A percentile compares a stretch with the other conserved stretches of the same genome.
Conservation (phyloP, 345 rosid species). For the Gynandropsis gynandra region DNA sequence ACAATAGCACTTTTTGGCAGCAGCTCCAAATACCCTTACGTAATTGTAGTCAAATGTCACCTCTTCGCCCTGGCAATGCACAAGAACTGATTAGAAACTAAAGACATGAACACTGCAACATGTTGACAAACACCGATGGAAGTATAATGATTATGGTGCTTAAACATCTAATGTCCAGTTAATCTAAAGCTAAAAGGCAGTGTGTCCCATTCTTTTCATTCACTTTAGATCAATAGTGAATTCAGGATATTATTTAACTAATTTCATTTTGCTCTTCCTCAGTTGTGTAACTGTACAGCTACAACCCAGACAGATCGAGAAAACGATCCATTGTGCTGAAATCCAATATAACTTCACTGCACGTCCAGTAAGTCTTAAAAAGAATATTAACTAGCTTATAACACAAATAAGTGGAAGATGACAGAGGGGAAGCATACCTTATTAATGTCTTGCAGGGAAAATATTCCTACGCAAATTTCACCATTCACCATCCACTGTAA, state of each 20-base stretch:
- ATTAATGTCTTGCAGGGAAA: slow-evolving; percentile 79
- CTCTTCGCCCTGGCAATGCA: slow-evolving; percentile 70
- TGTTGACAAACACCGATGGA: slow-evolving; percentile 1
- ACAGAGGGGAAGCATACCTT: slow-evolving; percentile 44
- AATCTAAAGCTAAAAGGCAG: too few species aligned
- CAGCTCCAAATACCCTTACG: slow-evolving; percentile 97
- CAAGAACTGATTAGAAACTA: slow-evolving; percentile 17
- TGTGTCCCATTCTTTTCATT: neutral
- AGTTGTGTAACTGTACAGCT: slow-evolving; percentile 1
- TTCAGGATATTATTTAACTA: slow-evolving; percentile 3
- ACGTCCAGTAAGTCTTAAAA: neutral
- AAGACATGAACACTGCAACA: neutral
- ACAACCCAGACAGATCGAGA: neutral
- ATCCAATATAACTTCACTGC: neutral
- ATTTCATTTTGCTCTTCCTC: neutral
- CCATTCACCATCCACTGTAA: slow-evolving; percentile 99
- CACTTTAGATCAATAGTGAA: neutral
- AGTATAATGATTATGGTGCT: slow-evolving; percentile 10
- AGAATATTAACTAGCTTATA: neutral
- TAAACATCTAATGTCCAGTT: neutral
- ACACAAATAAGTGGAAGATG: neutral
- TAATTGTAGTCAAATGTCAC: slow-evolving; percentile 95
- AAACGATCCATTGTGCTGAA: slow-evolving; percentile 1
- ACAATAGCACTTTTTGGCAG: slow-evolving; percentile 93
- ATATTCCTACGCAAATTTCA: slow-evolving; percentile 93